Conservation (phyloP, 2,329 filamentous ascomycete species). For the Bipolaris gigantea region DNA sequence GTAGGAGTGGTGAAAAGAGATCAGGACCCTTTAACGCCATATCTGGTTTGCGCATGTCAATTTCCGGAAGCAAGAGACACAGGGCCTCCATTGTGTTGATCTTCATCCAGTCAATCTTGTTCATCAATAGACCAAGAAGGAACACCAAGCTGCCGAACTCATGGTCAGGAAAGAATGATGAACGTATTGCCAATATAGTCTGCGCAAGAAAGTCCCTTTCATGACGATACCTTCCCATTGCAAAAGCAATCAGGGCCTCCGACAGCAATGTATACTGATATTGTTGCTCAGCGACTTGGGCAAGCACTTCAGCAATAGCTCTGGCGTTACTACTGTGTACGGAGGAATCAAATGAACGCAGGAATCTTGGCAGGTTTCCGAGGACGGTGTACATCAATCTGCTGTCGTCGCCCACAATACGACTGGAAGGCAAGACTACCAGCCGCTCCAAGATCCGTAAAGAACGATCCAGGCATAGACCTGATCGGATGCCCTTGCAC, state of each 20-base stretch:
- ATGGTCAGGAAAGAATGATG: slow-evolving; percentile 76
- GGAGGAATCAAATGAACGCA: slow-evolving; percentile 74
- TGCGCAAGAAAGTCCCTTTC: slow-evolving; percentile 76
- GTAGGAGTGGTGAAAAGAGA: slow-evolving; percentile 86
- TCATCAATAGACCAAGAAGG: slow-evolving; percentile 87
- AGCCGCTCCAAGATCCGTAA: slow-evolving; percentile 77
- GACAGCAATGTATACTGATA: slow-evolving; percentile 71
- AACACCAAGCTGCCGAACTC: slow-evolving; percentile 88
- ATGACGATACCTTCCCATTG: slow-evolving; percentile 65
- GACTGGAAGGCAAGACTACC: slow-evolving; percentile 75
- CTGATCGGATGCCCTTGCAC: slow-evolving; percentile 90
- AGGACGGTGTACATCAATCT: slow-evolving; percentile 83
- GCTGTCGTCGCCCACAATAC: slow-evolving; percentile 78
- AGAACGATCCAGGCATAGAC: slow-evolving; percentile 75
- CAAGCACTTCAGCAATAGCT: slow-evolving; percentile 69
- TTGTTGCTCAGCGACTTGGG: slow-evolving; percentile 71
- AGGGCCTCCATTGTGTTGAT: slow-evolving; percentile 90
- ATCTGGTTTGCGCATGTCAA: slow-evolving; percentile 90
- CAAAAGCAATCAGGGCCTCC: slow-evolving; percentile 69
- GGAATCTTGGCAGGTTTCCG: slow-evolving; percentile 86
- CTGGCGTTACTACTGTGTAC: slow-evolving; percentile 53
- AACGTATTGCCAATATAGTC: slow-evolving; percentile 71
- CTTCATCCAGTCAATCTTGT: slow-evolving; percentile 86
- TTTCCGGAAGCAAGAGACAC: slow-evolving; percentile 79
- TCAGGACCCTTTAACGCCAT: slow-evolving; percentile 91